These are phyloP conservation scores for Dactylonectria macrodidyma DNA, from an alignment of 2,329 filamentous ascomycete genomes.

Conservation along the genomic window DNA sequence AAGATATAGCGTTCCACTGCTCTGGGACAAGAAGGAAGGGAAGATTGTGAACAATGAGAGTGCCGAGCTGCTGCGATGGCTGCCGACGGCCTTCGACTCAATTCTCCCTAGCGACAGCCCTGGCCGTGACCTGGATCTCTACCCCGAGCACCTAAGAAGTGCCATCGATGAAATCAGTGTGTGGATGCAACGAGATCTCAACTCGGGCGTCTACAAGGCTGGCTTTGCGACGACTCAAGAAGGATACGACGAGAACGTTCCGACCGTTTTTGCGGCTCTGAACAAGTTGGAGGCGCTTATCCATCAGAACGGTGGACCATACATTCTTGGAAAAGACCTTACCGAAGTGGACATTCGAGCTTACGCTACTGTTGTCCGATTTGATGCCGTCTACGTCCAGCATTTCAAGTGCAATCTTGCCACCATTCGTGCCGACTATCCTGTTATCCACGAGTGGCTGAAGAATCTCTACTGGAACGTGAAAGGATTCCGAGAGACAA, in stretches of 20 bases:
- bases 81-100: conserved; percentile 81
- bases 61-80: conserved; percentile 86
- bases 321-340: conserved; percentile 73
- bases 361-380: conserved; percentile 76
- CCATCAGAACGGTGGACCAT: conserved; percentile 60
- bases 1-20: conserved; percentile 80
- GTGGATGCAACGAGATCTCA: conserved; percentile 73
- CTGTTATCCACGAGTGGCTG: conserved; percentile 78
- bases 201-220: conserved; percentile 66
- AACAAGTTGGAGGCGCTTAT: conserved; percentile 75
- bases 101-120: conserved; percentile 58
- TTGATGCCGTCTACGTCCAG: conserved; percentile 78
- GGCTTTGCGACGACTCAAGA: conserved; percentile 78
- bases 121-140: conserved; percentile 67
- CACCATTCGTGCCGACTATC: conserved; percentile 75
- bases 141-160: conserved; percentile 64
- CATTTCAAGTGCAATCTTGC: conserved; percentile 77
- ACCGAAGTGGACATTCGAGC: conserved; percentile 80
- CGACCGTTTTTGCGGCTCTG: conserved; percentile 74
- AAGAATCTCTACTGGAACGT: conserved; percentile 79
- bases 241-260: conserved; percentile 74
- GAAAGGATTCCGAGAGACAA: conserved; percentile 65
- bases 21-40: conserved; percentile 78
- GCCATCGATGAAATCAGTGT: conserved; percentile 76
- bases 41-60: conserved; percentile 87